Base-by-base conservation (phyloP, 1,284 basidiomycete genomes). In the Moniliophthora roreri region DNA sequence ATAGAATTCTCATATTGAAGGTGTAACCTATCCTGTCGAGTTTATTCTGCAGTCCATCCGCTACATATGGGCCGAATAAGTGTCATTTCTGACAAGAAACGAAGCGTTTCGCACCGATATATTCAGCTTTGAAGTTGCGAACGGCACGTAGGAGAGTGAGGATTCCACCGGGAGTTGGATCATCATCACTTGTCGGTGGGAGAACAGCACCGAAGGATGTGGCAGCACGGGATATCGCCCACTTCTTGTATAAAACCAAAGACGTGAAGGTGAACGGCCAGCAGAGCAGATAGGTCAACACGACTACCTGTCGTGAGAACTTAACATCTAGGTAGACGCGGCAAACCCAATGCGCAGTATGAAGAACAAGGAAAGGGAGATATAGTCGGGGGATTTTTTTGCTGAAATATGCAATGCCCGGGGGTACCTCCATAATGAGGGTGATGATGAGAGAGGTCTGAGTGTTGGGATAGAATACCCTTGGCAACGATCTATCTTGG, bases 151-250 rank as follows among this genome's bases (percentile, higher is more conserved):
- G 56, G 1, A 76, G 59, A 9, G 66, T 63, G 37, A 66, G 65
- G 4, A 76, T 16, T 4, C 62, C 63, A 6, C 67, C 69, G 1
- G 69, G 71, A 54, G 59, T 67, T 9, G 51, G 66, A 26, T 64
- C 66, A 2, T 62, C 50, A 20, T 26, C 26, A 16, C 36, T 53
- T 10, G 39, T 50, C 0, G 68, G 69, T 0, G 67, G 59, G 1
- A 69, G 50, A 4, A 67, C 61, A 9, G 75, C 73, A 3, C 72
- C 73, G 5, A 49, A 56, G 11, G 59, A 57, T 4, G 64, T 62
- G 3, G 74, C 72, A 26, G 63, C 59, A 11, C 62, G 35, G 58
- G 13, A 56, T 56, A 7, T 69, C 51, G 16, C 50, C 56, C 18
- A 63, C 56, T 1, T 67, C 59, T 18, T 38, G 39, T 59, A 67